A percentile compares a stretch with the other conserved stretches of the same genome.
These are phyloP conservation scores for Gracilaria gracilis DNA, from an alignment of 23 red algal species.

Conservation along the genomic window DNA sequence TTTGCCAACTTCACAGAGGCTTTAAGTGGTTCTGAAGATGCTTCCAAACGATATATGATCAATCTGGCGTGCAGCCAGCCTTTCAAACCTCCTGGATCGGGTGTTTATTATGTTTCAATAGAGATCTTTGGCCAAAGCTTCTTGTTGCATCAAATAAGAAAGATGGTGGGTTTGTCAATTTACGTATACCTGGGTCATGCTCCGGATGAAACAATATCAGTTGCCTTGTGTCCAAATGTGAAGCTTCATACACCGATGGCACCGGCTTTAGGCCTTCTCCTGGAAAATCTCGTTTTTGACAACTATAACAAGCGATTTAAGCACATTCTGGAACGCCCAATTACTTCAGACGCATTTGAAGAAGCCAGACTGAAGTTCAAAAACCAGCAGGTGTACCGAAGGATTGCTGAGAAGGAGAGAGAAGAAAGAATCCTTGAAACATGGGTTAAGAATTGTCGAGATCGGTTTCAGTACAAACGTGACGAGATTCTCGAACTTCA, in stretches of 20 bases:
- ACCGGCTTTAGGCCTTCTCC: conserved; percentile 78
- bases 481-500: conserved; percentile 51
- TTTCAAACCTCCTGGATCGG: conserved; percentile 42
- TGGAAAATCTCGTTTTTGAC: conserved; percentile 71
- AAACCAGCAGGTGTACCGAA: conserved; percentile 34
- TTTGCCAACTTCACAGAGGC: conserved; percentile 72
- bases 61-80: conserved; percentile 38
- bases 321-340: conserved; percentile 40
- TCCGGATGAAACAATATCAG: conserved; percentile 54
- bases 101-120: conserved; percentile 52
- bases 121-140: conserved; percentile 90
- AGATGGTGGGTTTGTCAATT: conserved; percentile 88
- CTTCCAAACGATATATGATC: conserved; percentile 65
- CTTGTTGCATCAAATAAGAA: conserved; percentile 94
- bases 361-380: conserved; percentile 54
- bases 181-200: conserved; percentile 62
- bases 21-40: conserved; percentile 40
- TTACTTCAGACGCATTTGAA: conserved; percentile 45
- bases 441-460: conserved; percentile 49
- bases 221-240: conserved; percentile 63
- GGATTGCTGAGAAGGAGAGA: conserved; percentile 63
- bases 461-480: conserved; percentile 18
- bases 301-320: conserved; percentile 72
- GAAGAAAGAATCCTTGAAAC: conserved; percentile 48
- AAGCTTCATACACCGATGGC: conserved; percentile 71